phyloP scores from a whole-genome alignment of 1,139 yeast species.

The Blastobotrys serpentis region DNA sequence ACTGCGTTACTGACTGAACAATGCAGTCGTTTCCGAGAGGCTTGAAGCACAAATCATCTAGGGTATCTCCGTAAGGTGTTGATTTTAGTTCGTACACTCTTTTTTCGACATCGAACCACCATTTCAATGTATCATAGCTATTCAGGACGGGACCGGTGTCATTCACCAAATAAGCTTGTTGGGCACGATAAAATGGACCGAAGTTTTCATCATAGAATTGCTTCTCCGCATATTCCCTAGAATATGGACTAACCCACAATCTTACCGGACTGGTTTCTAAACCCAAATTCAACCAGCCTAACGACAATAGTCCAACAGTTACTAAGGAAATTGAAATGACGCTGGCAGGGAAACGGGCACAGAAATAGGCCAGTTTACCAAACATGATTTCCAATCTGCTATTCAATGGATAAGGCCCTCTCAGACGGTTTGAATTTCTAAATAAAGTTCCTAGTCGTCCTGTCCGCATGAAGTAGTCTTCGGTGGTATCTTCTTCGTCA shows the following conservation, averaged over 20 bases:
- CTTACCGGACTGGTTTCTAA: conserved; percentile 78
- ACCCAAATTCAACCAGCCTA: conserved; percentile 53
- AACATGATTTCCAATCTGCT: conserved; percentile 46
- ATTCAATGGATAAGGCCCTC: conserved; percentile 45
- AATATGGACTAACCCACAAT: conserved; percentile 84
- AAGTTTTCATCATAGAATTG: conserved; percentile 71
- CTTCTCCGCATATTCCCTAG: conserved; percentile 70
- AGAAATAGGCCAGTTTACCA: conserved; percentile 48
- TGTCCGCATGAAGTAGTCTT: conserved; percentile 27
- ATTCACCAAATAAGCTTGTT: conserved; percentile 76
- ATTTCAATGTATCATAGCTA: conserved; percentile 63
- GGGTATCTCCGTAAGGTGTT: conserved; percentile 34
- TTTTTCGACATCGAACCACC: conserved; percentile 85
- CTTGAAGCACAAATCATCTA: conserved; percentile 76
- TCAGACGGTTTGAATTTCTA: conserved; percentile 24
- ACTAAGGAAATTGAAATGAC: conserved; percentile 51
- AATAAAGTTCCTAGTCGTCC: conserved; percentile 18
- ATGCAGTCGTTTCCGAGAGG: conserved; percentile 77
- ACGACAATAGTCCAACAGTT: conserved; percentile 48
- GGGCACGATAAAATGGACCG: conserved; percentile 90
- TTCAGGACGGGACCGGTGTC: conserved; percentile 58
- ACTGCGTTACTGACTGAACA: conserved; percentile 87
- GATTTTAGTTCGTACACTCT: conserved; percentile 44
- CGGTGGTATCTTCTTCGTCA: conserved; percentile 33
- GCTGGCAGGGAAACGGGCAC: conserved; percentile 49